Conservation (phyloP, 176 grass and related monocot genomes). For the Triticum monococcum region DNA sequence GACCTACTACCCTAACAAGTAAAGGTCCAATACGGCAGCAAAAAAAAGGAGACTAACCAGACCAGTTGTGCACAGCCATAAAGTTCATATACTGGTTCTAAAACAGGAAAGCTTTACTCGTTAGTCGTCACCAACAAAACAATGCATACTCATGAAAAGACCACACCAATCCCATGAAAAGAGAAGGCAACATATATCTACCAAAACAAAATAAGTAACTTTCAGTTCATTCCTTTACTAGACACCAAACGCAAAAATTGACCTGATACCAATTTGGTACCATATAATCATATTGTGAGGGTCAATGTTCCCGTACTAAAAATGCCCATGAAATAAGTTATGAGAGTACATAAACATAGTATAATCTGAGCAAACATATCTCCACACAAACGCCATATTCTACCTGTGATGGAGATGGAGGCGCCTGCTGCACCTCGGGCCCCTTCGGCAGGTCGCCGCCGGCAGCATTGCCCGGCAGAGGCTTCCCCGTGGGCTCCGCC, state of each 20-base stretch:
- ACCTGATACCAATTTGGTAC: not conserved
- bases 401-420: slow-evolving; percentile 36
- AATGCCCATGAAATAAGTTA: not conserved
- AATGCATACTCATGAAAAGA: not conserved
- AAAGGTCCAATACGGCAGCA: not conserved
- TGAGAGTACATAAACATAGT: not conserved
- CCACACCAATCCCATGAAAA: not conserved
- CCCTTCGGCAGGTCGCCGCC: slow-evolving; percentile 16
- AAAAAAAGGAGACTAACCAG: not conserved
- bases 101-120: not conserved
- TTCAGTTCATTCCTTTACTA: not conserved
- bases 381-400: not conserved
- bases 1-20: not conserved
- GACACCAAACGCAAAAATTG: not conserved
- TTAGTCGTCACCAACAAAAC: not conserved
- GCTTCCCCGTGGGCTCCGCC: slow-evolving; percentile 28
- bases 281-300: not conserved
- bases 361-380: not conserved
- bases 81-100: not conserved
- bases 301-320: not conserved
- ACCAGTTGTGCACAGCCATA: not conserved
- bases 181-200: not conserved
- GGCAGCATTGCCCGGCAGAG: slow-evolving; percentile 29
- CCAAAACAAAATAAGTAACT: not conserved
- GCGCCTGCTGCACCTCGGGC: not conserved